Percentiles rank a stretch among this genome's conserved stretches.
Evolutionary conservation across 495 filamentous ascomycete genomes (phyloP).

Genomic region (Hypoxylon subgilvum): DNA sequence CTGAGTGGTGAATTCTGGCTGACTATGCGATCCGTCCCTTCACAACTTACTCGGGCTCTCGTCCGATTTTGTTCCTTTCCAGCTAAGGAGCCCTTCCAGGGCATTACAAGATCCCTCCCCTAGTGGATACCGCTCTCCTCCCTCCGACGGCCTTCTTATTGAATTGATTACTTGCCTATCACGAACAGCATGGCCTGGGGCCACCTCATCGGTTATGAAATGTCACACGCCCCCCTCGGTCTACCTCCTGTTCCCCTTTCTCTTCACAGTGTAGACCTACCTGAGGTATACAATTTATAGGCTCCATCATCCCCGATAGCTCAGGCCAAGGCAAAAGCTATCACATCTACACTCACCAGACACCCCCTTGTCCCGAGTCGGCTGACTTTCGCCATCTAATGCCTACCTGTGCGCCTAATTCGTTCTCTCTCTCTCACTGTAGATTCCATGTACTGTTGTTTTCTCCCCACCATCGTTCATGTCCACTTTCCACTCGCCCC

Average conservation of each 20-base stretch:
- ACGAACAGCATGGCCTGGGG: constrained; percentile 8
- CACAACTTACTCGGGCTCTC: constrained; percentile 1
- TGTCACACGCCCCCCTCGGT: constrained; percentile 31
- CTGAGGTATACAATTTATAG: constrained; percentile 31
- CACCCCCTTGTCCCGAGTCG: constrained; percentile 12
- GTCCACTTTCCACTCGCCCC: no score
- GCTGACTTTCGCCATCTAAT: constrained; percentile 40
- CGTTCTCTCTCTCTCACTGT: neutral
- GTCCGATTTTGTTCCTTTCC: constrained; percentile 10
- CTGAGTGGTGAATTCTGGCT: constrained; percentile 1
- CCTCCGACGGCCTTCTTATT: no score
- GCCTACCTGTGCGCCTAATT: constrained; percentile 37
- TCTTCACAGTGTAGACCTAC: constrained; percentile 1
- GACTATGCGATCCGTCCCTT: constrained; percentile 33
- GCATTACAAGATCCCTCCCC: no score
- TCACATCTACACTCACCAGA: constrained; percentile 6
- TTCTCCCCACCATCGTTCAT: constrained; percentile 5
- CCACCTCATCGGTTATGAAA: constrained; percentile 26
- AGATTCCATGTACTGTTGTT: neutral
- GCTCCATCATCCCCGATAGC: constrained; percentile 28
- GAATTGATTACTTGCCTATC: no score
- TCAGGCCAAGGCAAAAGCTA: constrained; percentile 23
- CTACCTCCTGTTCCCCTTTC: constrained; percentile 5
- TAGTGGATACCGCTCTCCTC: no score
- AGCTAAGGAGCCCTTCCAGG: no score